Evolutionary conservation across 2,329 filamentous ascomycete genomes (phyloP), one percentile per base, ranked within the genome.

Genomic region (Pseudocercospora musae): DNA sequence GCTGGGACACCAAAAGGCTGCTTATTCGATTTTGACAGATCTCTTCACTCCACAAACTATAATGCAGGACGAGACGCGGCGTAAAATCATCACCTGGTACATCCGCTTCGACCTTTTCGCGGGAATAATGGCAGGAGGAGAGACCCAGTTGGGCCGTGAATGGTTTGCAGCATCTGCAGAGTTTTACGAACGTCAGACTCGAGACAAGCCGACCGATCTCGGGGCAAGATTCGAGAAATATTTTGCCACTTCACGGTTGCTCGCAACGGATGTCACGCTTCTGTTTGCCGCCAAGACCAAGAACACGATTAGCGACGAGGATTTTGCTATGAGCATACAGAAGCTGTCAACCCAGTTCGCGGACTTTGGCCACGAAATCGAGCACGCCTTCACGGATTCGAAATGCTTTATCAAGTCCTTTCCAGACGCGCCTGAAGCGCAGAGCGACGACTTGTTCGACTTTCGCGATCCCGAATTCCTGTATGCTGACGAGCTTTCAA

Each of bases 1-100:
- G 15, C 89, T 95, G 77, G 91, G 92, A 21, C 95, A 98, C 74
- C 93, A 97, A 74, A 92, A 89, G 73, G 95, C 94, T 10, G 95
- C 95, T 0, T 86, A 90, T 72, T 87, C 91, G 66, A 89, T 98
- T 70, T 79, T 98, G 50, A 89, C 84, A 1, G 85, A 89, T 48
- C 79, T 97, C 0, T 93, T 92, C 73, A 92, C 87, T 0, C 90
- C 92, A 0, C 81, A 92, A 65, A 89, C 87, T 0, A 86, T 91
- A 48, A 87, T 89, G 79, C 81, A 89, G 66, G 89, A 88, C 9
- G 82, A 89, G 3, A 83, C 90, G 13, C 85, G 89, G 29, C 85
- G 90, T 29, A 87, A 89, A 70, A 86, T 95, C 49, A 83, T 96
- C 55, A 82, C 84, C n/a, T 98, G 95, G 95, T 97, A 96, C 75